Base-by-base conservation (phyloP, 2,329 filamentous ascomycete species). In the Tolypocladium ovalisporum region DNA sequence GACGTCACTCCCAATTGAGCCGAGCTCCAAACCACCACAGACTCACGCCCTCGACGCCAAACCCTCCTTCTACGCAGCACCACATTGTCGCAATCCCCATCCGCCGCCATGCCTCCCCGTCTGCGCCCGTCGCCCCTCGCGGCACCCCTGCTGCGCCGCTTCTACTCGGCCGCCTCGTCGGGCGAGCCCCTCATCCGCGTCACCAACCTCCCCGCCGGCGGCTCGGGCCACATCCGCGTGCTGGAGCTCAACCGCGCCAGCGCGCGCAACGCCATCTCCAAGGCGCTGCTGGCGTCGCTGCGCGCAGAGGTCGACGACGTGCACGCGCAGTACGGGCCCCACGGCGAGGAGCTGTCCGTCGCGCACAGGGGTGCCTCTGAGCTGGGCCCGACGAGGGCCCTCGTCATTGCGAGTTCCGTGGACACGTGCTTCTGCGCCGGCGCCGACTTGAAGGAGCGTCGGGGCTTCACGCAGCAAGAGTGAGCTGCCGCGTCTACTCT, bases 361-460 rank as follows among this genome's bases (percentile, higher is more conserved):
- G 75, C 75, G 19, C 17, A 1, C 17, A 15, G 17, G 29, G 29
- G 29, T 6, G 44, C 70, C 4, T 74, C 77, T 58, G 63, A 76
- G 61, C 76, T 72, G 60, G 80, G 79, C 0, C 80, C 81, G 0
- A 97, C 92, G 19, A 78, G 94, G 62, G 93, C 89, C 2, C 71
- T 99, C 63, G 83, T 99, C 44, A 66, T 99, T 19, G 88, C 90
- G 13, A 95, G 89, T 67, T 89, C 90, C 44, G 81, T 90, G n/a
- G 90, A 97, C 64, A 79, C 83, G 29, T 88, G 86, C 65, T 99
- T 99, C 72, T 99, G 94, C 72, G 90, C 94, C 0, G 94, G 94
- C 40, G 94, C 94, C 4, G 94, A 99, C 69, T 74, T 99, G 66
- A 97, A 97, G 70, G 93, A 97, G 77, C 79, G 93, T 34, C 81